Percentiles rank a stretch among this genome's conserved stretches.
These are phyloP conservation scores for Candida sithepensis DNA, from an alignment of 805 yeast species.

Conservation along the genomic window DNA sequence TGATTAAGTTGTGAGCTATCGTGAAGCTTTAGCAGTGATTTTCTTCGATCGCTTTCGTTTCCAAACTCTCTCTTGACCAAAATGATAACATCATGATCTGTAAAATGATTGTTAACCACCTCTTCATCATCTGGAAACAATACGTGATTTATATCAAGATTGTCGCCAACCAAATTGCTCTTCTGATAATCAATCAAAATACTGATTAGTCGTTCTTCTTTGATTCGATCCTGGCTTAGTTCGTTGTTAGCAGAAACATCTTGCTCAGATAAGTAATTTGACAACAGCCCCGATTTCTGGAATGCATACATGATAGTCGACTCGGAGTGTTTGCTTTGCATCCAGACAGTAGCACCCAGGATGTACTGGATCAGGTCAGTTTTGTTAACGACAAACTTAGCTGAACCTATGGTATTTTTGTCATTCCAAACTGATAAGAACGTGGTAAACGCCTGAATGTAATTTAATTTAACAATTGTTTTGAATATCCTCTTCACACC, in stretches of 20 bases:
- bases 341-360: conserved; percentile 15
- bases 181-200: conserved; percentile 20
- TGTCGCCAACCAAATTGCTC: conserved; percentile 13
- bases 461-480: conserved; percentile 22
- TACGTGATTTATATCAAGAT: conserved; percentile 26
- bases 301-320: conserved; percentile 19
- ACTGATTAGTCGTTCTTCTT: conserved; percentile 23
- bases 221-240: conserved; percentile 12
- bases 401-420: neutral
- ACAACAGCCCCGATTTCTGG: conserved; percentile 18
- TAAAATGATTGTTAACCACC: conserved; percentile 28
- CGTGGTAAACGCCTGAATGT: conserved; percentile 14
- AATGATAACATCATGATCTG: conserved; percentile 33
- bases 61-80: conserved; percentile 22
- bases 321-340: conserved; percentile 12
- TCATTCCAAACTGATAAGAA: conserved; percentile 4
- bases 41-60: neutral
- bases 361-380: conserved; percentile 22
- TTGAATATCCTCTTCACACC: conserved; percentile 34
- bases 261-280: conserved; percentile 4
- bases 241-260: conserved; percentile 7
- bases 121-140: conserved; percentile 36
- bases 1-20: conserved; percentile 8
- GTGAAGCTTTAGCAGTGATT: conserved; percentile 4
- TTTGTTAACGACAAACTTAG: conserved; percentile 13